Percentiles rank a stretch among this genome's conserved stretches.
phyloP scores from a whole-genome alignment of 2,329 filamentous ascomycete species.

The Diaporthe sp. region DNA sequence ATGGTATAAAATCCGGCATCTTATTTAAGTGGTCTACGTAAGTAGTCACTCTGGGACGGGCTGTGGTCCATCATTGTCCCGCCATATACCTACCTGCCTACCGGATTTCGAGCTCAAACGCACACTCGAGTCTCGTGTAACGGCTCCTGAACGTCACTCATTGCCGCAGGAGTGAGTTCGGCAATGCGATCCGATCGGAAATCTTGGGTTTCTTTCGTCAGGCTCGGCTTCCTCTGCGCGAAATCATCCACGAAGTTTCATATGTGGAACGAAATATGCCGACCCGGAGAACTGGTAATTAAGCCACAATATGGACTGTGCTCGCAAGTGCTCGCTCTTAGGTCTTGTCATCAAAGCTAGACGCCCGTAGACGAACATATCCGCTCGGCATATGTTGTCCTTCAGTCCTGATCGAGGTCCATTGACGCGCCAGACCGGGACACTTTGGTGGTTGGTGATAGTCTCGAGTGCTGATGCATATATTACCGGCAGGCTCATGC shows the following conservation, averaged over 20 bases:
- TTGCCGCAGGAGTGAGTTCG: background rate
- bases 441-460: background rate
- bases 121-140: background rate
- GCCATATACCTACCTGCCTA: background rate
- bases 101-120: no score
- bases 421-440: background rate
- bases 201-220: background rate
- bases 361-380: background rate
- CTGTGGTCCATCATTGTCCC: background rate
- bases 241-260: background rate
- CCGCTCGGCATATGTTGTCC: background rate
- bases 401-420: background rate
- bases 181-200: background rate
- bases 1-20: background rate
- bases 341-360: background rate
- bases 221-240: background rate
- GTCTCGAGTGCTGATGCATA: slow-evolving; percentile 1
- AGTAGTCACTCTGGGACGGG: no score
- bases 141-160: background rate
- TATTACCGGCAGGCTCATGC: slow-evolving; percentile 2
- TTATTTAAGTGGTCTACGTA: background rate
- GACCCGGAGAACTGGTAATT: background rate
- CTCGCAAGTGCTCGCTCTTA: background rate
- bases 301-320: background rate
- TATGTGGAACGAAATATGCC: background rate